Conservation (phyloP, 2,329 filamentous ascomycete genomes). For the Neophaeococcomyces aloes region DNA sequence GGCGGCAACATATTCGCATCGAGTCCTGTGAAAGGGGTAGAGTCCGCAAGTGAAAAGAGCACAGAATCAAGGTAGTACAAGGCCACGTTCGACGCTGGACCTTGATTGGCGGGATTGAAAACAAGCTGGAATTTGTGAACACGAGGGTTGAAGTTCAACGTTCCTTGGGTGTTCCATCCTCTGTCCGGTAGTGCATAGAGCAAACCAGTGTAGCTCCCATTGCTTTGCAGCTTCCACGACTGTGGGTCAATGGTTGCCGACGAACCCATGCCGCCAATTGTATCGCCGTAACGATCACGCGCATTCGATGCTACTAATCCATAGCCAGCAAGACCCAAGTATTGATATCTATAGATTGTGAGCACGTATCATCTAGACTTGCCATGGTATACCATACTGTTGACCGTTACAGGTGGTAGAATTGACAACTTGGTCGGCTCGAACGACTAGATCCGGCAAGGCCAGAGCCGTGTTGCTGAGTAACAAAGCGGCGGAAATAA, state of each 20-base stretch:
- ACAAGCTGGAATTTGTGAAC: conserved; percentile 57
- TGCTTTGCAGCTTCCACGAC: conserved; percentile 45
- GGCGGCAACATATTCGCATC: conserved; percentile 46
- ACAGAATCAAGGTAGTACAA: conserved; percentile 56
- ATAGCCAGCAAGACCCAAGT: conserved; percentile 57
- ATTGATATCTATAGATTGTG: conserved; percentile 42
- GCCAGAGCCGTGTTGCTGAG: no score
- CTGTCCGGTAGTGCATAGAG: conserved; percentile 57
- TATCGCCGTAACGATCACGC: conserved; percentile 59
- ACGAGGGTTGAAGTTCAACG: conserved; percentile 55
- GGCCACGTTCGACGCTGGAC: conserved; percentile 47
- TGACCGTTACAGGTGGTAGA: no score
- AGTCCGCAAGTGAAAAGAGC: conserved; percentile 53
- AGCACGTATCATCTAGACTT: no score
- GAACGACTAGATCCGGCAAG: no score
- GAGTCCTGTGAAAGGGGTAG: conserved; percentile 52
- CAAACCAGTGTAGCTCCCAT: conserved; percentile 48
- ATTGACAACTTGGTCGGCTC: no score
- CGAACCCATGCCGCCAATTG: conserved; percentile 56
- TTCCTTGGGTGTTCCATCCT: conserved; percentile 64
- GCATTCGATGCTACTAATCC: conserved; percentile 49
- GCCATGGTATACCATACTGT: no score
- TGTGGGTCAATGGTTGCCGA: conserved; percentile 51
- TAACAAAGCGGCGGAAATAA: no score
- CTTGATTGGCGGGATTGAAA: conserved; percentile 44